phyloP scores from a whole-genome alignment of 768 basidiomycete species.

The Lanmaoa rubissima region DNA sequence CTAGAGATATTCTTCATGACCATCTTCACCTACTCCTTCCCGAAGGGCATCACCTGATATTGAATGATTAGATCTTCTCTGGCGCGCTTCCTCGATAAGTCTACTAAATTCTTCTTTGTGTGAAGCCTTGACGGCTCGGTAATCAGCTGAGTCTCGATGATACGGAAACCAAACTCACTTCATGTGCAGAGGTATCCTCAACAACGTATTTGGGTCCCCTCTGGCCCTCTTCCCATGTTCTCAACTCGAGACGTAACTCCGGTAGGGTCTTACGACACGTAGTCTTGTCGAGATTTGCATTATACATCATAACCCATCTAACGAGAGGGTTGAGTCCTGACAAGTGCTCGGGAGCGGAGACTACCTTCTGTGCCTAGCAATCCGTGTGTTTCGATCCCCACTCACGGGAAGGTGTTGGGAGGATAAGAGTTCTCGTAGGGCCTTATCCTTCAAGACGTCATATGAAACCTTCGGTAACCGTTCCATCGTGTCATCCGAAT shows the following conservation, averaged over 20 bases:
- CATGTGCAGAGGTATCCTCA: conserved; percentile 39
- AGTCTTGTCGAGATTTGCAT: conserved; percentile 67
- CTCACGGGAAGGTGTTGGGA: conserved; percentile 48
- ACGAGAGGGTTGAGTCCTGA: not conserved
- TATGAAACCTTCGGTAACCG: conserved; percentile 67
- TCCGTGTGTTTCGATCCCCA: conserved; percentile 52
- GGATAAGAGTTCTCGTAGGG: conserved; percentile 53
- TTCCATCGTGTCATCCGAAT: conserved; percentile 35
- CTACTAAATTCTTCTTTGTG: conserved; percentile 35
- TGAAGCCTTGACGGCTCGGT: conserved; percentile 9
- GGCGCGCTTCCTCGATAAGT: conserved; percentile 36
- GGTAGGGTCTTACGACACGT: conserved; percentile 43
- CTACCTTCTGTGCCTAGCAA: conserved; percentile 61
- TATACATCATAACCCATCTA: conserved; percentile 70
- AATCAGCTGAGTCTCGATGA: not conserved
- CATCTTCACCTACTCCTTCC: conserved; percentile 35
- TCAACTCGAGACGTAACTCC: conserved; percentile 53
- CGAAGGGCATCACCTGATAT: not conserved
- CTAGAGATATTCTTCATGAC: conserved; percentile 32
- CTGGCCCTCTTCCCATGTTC: conserved; percentile 54
- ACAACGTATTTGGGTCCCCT: conserved; percentile 36
- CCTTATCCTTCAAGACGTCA: conserved; percentile 58
- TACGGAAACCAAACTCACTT: conserved; percentile 31
- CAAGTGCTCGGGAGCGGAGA: not conserved
- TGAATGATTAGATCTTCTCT: conserved; percentile 29